Conservation (phyloP, 2,329 filamentous ascomycete genomes). For the Paecilomyces formosus region DNA sequence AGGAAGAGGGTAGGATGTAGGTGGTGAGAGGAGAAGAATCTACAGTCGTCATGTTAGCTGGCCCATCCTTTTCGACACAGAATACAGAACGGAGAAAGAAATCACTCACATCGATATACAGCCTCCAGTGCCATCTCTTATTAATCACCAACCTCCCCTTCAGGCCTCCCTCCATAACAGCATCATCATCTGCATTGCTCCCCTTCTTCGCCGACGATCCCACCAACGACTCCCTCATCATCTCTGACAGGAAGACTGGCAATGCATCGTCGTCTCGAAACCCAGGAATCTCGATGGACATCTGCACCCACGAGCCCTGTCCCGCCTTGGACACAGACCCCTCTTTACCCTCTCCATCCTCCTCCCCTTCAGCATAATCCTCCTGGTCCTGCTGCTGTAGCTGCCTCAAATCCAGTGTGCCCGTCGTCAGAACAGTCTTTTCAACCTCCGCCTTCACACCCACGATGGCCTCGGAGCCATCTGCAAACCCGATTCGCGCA, state of each 20-base stretch:
- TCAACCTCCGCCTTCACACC: constrained; percentile 95
- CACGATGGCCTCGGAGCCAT: constrained; percentile 92
- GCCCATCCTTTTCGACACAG: too few relatives aligned
- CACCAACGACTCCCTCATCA: constrained; percentile 80
- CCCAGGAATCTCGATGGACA: constrained; percentile 86
- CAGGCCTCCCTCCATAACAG: constrained; percentile 62
- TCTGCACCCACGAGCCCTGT: constrained; percentile 73
- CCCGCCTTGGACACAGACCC: constrained; percentile 17
- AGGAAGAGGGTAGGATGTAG: constrained; percentile 85
- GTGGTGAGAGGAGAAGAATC: constrained; percentile 89
- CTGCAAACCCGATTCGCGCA: constrained; percentile 86
- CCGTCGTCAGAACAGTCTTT: constrained; percentile 46
- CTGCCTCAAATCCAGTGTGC: constrained; percentile 30
- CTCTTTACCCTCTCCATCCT: constrained; percentile 17
- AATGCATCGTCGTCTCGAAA: constrained; percentile 83
- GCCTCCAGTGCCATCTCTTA: constrained; percentile 85
- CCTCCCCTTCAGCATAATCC: constrained; percentile 13
- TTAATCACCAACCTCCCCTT: constrained; percentile 77
- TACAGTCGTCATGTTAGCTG: constrained; percentile 27
- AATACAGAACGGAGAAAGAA: constrained; percentile 1
- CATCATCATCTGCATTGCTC: constrained; percentile 69
- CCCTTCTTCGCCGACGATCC: constrained; percentile 63
- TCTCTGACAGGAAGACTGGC: constrained; percentile 78
- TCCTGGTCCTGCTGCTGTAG: constrained; percentile 29
- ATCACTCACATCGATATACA: constrained; percentile 78